phyloP scores from a whole-genome alignment of 2,329 filamentous ascomycete species.

The Hymenoscyphus infarciens region DNA sequence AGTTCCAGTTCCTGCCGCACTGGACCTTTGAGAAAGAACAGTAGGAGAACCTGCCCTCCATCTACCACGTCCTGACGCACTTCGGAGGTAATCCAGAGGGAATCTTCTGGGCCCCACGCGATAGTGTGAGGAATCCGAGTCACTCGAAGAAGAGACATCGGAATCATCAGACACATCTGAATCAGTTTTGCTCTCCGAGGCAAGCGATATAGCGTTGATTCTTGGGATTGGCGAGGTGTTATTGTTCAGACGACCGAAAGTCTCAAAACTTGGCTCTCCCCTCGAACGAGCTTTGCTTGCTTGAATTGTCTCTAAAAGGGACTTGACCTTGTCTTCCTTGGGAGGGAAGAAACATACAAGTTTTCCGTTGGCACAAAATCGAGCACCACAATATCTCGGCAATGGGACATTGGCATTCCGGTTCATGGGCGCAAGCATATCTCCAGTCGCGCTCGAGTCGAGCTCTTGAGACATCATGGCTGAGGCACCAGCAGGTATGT shows the following conservation, averaged over 20 bases:
- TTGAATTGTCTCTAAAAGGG: constrained; percentile 44
- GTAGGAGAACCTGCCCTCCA: constrained; percentile 32
- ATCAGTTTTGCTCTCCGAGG: constrained; percentile 37
- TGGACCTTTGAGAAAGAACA: constrained; percentile 35
- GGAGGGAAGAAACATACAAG: constrained; percentile 67
- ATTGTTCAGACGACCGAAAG: constrained; percentile 57
- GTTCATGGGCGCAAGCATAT: constrained; percentile 49
- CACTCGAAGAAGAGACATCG: constrained; percentile 32
- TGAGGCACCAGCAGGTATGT: constrained; percentile 35
- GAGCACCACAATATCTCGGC: constrained; percentile 56
- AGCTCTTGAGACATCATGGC: constrained; percentile 62
- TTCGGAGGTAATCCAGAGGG: constrained; percentile 31
- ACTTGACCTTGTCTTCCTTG: constrained; percentile 54
- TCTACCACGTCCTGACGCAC: constrained; percentile 23
- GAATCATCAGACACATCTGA: constrained; percentile 38
- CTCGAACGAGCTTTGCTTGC: constrained; percentile 45
- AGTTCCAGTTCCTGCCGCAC: constrained; percentile 44
- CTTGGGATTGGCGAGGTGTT: constrained; percentile 45
- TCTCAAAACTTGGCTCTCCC: constrained; percentile 56
- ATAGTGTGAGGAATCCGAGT: constrained; percentile 36
- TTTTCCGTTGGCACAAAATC: constrained; percentile 59
- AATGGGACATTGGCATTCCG: constrained; percentile 51
- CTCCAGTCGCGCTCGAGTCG: constrained; percentile 49
- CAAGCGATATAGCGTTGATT: constrained; percentile 34
- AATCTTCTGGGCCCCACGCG: constrained; percentile 27